Conservation (phyloP, 225 moss, liverwort and hornwort genomes). For the Bryoerythrophyllum caledonicum region DNA sequence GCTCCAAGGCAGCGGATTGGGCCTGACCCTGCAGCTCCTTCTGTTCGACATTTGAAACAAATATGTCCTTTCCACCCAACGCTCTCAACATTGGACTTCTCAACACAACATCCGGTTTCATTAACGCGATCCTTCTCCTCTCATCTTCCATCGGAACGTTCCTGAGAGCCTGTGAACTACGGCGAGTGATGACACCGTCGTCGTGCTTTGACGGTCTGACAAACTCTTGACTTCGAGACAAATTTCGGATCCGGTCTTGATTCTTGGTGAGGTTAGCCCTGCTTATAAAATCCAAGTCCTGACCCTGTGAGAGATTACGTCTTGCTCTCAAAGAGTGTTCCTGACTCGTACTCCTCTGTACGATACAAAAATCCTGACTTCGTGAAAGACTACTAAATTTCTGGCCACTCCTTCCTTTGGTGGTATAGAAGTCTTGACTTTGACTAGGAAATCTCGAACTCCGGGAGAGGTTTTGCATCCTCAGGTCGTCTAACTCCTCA, state of each 20-base stretch:
- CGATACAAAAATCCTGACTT: neutral
- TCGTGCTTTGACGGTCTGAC: conserved; percentile 13
- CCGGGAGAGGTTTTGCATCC: conserved; percentile 39
- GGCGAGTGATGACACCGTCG: conserved; percentile 21
- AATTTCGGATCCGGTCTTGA: conserved; percentile 6
- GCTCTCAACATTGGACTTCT: conserved; percentile 46
- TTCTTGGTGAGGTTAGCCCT: conserved; percentile 19
- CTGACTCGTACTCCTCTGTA: conserved; percentile 20
- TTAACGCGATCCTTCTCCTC: conserved; percentile 11
- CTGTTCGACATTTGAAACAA: conserved; percentile 11
- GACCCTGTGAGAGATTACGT: conserved; percentile 19
- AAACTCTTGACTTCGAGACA: conserved; percentile 32
- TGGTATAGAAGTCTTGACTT: conserved; percentile 27
- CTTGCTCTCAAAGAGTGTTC: conserved; percentile 27
- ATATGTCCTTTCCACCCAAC: conserved; percentile 32
- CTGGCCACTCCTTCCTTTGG: neutral
- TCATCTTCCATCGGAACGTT: conserved; percentile 7
- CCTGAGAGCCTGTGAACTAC: conserved; percentile 23
- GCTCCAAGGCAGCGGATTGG: conserved; percentile 14
- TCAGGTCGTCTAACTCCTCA: conserved; percentile 35
- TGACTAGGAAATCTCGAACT: conserved; percentile 33
- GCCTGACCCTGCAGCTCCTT: conserved; percentile 27
- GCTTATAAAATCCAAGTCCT: conserved; percentile 24
- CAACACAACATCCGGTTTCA: conserved; percentile 45
- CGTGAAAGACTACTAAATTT: conserved; percentile 12